These are phyloP conservation scores for Aspergillus spinulosporus DNA, from an alignment of 2,329 filamentous ascomycete genomes.

Conservation along the genomic window DNA sequence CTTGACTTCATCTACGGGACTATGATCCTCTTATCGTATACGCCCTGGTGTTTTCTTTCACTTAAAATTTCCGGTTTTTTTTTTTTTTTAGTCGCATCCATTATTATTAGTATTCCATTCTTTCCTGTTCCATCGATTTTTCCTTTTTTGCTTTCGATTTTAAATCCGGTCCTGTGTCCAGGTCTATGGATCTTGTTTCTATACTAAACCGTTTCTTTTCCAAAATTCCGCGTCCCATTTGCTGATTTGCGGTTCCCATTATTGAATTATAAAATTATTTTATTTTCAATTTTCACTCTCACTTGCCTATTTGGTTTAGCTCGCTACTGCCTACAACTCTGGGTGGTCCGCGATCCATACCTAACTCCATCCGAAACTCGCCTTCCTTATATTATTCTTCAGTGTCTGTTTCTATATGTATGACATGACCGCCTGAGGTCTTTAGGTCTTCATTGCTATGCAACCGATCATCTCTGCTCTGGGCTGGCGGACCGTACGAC, in stretches of 20 bases:
- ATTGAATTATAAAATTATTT: slow-evolving; percentile 10
- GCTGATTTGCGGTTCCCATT: slow-evolving; percentile 3
- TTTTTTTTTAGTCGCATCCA: slow-evolving; percentile 9
- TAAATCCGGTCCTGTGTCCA: slow-evolving; percentile 14
- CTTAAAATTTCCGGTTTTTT: slow-evolving; percentile 5
- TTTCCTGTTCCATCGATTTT: slow-evolving; percentile 32
- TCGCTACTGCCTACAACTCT: slow-evolving; percentile 19
- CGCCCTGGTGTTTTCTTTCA: slow-evolving; percentile 16
- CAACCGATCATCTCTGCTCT: slow-evolving; percentile 36
- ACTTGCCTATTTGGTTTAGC: slow-evolving; percentile 19
- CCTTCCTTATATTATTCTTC: slow-evolving; percentile 19
- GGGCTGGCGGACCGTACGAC: slow-evolving; percentile 54
- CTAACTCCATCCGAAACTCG: slow-evolving; percentile 17
- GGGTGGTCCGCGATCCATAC: slow-evolving; percentile 12
- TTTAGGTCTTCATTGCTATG: slow-evolving; percentile 7
- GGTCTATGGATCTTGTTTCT: slow-evolving; percentile 19
- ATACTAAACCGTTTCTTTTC: slow-evolving; percentile 44
- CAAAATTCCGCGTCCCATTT: slow-evolving; percentile 15
- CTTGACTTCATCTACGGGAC: slow-evolving; percentile 35
- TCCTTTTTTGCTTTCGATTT: slow-evolving; percentile 28
- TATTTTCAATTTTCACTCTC: slow-evolving; percentile 18
- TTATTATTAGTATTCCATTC: slow-evolving; percentile 14
- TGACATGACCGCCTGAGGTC: slow-evolving; percentile 9
- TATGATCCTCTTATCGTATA: slow-evolving; percentile 18
- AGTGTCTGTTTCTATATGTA: slow-evolving; percentile 19